A percentile compares a stretch with the other conserved stretches of the same genome.
These are phyloP conservation scores for Papiliotrema terrestris DNA, from an alignment of 1,284 basidiomycete genomes.

Conservation along the genomic window DNA sequence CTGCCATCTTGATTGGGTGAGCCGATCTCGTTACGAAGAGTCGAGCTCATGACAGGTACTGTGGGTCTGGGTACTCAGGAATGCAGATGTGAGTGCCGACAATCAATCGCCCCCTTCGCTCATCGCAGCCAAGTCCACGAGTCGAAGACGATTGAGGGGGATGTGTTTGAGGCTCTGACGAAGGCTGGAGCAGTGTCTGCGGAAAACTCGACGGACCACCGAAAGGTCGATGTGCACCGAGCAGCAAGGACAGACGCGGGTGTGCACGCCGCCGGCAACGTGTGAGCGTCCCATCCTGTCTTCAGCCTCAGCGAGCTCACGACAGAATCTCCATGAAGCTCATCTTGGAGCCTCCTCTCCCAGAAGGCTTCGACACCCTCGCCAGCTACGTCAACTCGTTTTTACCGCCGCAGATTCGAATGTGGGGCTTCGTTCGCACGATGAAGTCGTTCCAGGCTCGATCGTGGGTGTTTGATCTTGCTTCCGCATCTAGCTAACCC, in stretches of 20 bases:
- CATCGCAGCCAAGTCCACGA: conserved; percentile 37
- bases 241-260: conserved; percentile 96
- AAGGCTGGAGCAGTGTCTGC: conserved; percentile 85
- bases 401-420: conserved; percentile 82
- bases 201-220: conserved; percentile 88
- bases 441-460: conserved; percentile 92
- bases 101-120: not conserved
- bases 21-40: not conserved
- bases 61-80: conserved; percentile 68
- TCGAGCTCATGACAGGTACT: conserved; percentile 30
- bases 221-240: conserved; percentile 79
- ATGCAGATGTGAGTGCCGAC: conserved; percentile 81
- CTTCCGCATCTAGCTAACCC: conserved; percentile 4
- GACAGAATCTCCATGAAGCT: conserved; percentile 73
- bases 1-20: conserved; percentile 56
- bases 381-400: conserved; percentile 77
- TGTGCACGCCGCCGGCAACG: conserved; percentile 94
- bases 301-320: not conserved
- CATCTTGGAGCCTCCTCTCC: conserved; percentile 70
- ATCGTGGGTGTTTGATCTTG: conserved; percentile 56
- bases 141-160: conserved; percentile 83
- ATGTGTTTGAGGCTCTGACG: conserved; percentile 82
- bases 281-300: conserved; percentile 19
- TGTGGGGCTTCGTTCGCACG: conserved; percentile 86
- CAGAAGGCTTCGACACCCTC: conserved; percentile 57